Conservation (phyloP, 192 early-diverging fungal genomes). For the Coemansia brasiliensis region DNA sequence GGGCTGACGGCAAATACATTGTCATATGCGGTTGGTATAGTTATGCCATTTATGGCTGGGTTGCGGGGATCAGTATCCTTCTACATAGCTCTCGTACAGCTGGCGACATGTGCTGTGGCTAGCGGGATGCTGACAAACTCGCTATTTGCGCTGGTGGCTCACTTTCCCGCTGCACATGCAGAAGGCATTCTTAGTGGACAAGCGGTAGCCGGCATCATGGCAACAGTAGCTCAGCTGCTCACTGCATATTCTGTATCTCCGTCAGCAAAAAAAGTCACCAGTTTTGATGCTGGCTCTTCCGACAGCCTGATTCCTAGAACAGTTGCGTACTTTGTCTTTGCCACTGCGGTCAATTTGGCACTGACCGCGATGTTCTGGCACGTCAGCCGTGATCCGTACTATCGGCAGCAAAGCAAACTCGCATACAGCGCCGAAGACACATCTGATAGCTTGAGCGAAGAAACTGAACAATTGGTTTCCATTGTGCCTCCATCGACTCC, state of each 20-base stretch:
- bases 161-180: constrained; percentile 65
- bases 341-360: constrained; percentile 29
- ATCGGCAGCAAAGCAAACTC: constrained; percentile 40
- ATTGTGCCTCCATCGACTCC: constrained; percentile 10
- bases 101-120: constrained; percentile 59
- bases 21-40: constrained; percentile 54
- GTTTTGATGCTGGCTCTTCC: background rate
- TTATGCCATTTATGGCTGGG: constrained; percentile 52
- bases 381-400: constrained; percentile 37
- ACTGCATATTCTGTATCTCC: constrained; percentile 54
- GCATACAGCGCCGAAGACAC: constrained; percentile 7
- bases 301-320: constrained; percentile 30
- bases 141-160: constrained; percentile 69
- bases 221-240: constrained; percentile 63
- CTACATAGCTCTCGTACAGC: constrained; percentile 59
- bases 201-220: constrained; percentile 66
- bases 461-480: constrained; percentile 27
- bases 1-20: constrained; percentile 58
- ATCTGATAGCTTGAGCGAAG: constrained; percentile 8
- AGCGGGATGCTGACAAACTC: constrained; percentile 68
- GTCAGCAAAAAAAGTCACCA: background rate
- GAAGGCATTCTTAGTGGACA: constrained; percentile 73
- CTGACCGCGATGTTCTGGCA: constrained; percentile 31
- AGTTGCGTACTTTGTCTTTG: constrained; percentile 52
- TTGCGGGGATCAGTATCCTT: constrained; percentile 62